A percentile compares a stretch with the other conserved stretches of the same genome.
These are phyloP conservation scores for Daldinia grandis DNA, from an alignment of 495 filamentous ascomycete genomes.

Conservation along the genomic window DNA sequence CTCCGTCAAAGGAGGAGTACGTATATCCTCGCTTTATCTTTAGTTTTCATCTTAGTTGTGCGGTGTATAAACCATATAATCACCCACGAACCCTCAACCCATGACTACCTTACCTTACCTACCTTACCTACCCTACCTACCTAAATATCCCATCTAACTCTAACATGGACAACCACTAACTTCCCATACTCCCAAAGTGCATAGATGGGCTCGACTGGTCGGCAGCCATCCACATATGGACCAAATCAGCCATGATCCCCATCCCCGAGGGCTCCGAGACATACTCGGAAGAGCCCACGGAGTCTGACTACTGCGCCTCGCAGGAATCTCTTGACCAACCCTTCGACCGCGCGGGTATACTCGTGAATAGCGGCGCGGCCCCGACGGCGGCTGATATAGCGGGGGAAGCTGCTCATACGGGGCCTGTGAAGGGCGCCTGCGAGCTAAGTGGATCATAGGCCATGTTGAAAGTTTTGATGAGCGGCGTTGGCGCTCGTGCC, in stretches of 20 bases:
- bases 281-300: conserved; percentile 53
- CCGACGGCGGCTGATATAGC: conserved; percentile 1
- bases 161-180: not conserved
- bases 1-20: conserved; percentile 65
- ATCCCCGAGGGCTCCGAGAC: conserved; percentile 66
- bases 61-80: not conserved
- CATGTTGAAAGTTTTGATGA: not conserved
- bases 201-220: conserved; percentile 66
- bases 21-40: not conserved
- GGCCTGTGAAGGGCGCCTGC: conserved; percentile 33
- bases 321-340: conserved; percentile 56
- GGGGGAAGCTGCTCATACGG: not conserved
- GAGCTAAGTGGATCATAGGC: conserved; percentile 34
- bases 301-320: conserved; percentile 47
- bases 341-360: conserved; percentile 25
- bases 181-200: conserved; percentile 43
- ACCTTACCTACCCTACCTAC: no score
- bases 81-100: no score
- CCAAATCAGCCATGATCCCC: conserved; percentile 66
- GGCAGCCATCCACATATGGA: conserved; percentile 68
- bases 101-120: not conserved
- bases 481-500: not conserved
- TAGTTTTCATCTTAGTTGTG: not conserved
- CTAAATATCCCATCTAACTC: not conserved
- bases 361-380: conserved; percentile 40